These are phyloP conservation scores for Pythium myriotylum DNA, from an alignment of 352 stramenopile genomes.

Conservation along the genomic window DNA sequence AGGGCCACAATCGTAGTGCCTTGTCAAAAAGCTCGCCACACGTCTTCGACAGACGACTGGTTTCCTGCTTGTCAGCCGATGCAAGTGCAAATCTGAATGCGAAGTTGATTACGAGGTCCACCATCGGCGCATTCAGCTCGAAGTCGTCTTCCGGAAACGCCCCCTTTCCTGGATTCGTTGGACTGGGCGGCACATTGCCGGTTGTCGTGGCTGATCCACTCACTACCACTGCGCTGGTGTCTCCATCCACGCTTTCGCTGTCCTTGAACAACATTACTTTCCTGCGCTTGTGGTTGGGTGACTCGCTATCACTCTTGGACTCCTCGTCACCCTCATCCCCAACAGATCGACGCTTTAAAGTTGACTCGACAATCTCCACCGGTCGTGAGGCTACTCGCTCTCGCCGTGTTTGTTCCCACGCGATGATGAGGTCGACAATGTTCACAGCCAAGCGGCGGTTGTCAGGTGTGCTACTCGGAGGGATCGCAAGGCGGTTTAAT, in stretches of 20 bases:
- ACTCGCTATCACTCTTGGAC: constrained; percentile 13
- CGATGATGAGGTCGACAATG: constrained; percentile 95
- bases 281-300: constrained; percentile 15
- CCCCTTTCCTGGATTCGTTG: constrained; percentile 11
- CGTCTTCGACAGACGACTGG: constrained; percentile 84
- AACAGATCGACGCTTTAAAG: constrained; percentile 15
- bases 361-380: neutral
- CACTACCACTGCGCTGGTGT: constrained; percentile 13
- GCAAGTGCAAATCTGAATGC: constrained; percentile 85
- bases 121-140: constrained; percentile 82
- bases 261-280: constrained; percentile 9
- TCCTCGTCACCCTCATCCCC: constrained; percentile 1
- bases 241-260: neutral
- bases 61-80: constrained; percentile 90
- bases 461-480: constrained; percentile 92
- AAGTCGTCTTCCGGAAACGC: constrained; percentile 83
- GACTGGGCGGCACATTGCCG: constrained; percentile 22
- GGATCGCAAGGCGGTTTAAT: constrained; percentile 94
- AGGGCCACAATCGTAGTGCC: constrained; percentile 83
- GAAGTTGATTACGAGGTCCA: constrained; percentile 94
- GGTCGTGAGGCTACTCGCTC: constrained; percentile 48
- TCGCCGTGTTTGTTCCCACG: constrained; percentile 92
- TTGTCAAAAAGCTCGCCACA: constrained; percentile 90
- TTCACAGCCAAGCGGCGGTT: constrained; percentile 93
- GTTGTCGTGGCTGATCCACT: neutral